Percentiles rank a stretch among this genome's conserved stretches.
phyloP scores from a whole-genome alignment of 1,139 yeast species.

The Yamadazyma triangularis region DNA sequence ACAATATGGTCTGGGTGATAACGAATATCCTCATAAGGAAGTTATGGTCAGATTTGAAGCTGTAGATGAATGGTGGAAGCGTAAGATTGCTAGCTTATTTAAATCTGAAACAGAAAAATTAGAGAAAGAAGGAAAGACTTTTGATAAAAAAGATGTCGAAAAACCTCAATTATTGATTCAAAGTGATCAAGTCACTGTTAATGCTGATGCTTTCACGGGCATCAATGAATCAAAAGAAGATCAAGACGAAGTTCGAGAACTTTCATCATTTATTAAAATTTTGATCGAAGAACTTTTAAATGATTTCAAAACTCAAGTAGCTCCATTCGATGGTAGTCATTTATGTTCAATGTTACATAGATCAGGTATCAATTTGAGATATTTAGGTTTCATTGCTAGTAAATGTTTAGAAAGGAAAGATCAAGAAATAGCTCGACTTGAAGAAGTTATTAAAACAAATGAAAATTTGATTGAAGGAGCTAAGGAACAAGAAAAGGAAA shows the following conservation, averaged over 20 bases:
- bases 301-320: conserved; percentile 50
- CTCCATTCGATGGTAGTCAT: conserved; percentile 80
- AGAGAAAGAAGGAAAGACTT: conserved; percentile 40
- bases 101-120: conserved; percentile 47
- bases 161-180: conserved; percentile 55
- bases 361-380: conserved; percentile 85
- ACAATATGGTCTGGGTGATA: conserved; percentile 37
- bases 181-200: conserved; percentile 53
- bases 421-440: conserved; percentile 17
- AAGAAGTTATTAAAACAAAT: conserved; percentile 19
- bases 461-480: conserved; percentile 22
- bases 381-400: conserved; percentile 63
- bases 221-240: conserved; percentile 46
- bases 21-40: conserved; percentile 75
- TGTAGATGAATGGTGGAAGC: conserved; percentile 84
- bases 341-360: conserved; percentile 67
- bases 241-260: conserved; percentile 57
- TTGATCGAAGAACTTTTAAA: conserved; percentile 63
- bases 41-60: conserved; percentile 82
- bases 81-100: conserved; percentile 54
- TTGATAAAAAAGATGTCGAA: conserved; percentile 27
- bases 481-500: conserved; percentile 24
- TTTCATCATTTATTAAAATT: conserved; percentile 58
- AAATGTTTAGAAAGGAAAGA: conserved; percentile 22
- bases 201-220: conserved; percentile 73